A percentile compares a stretch with the other conserved stretches of the same genome.
Evolutionary conservation across 352 stramenopile genomes (phyloP).

Genomic region (Phytopythium litorale): DNA sequence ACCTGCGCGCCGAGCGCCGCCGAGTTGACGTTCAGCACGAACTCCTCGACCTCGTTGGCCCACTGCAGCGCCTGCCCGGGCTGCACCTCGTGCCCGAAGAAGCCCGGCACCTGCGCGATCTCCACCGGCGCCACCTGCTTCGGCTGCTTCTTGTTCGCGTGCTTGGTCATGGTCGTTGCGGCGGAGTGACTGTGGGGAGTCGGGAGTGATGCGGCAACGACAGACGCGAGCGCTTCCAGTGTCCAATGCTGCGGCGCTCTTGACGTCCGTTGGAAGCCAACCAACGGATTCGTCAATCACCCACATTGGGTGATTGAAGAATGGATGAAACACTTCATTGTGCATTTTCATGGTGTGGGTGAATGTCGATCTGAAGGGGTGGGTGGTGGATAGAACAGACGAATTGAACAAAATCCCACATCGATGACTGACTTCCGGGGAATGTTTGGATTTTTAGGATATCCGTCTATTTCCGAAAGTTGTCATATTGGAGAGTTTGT

Average conservation of each 20-base stretch:
- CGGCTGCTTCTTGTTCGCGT: conserved; percentile 9
- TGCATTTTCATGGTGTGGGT: neutral
- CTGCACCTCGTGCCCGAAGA: conserved; percentile 73
- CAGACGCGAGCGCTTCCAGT: too few species aligned
- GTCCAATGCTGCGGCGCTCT: neutral
- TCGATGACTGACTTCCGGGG: too few species aligned
- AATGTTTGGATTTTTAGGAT: too few species aligned
- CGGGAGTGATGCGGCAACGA: too few species aligned
- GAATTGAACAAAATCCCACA: too few species aligned
- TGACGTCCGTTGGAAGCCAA: conserved; percentile 3
- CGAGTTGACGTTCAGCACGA: conserved; percentile 73
- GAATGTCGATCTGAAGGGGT: neutral
- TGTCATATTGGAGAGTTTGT: too few species aligned
- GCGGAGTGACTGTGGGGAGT: too few species aligned
- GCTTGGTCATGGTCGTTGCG: conserved; percentile 11
- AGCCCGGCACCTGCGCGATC: conserved; percentile 60
- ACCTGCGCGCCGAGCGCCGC: conserved; percentile 60
- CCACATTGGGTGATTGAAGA: neutral
- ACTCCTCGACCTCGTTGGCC: conserved; percentile 70
- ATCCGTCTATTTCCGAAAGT: too few species aligned
- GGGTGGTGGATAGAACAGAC: too few species aligned
- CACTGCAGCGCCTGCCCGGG: conserved; percentile 63
- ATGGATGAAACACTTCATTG: neutral
- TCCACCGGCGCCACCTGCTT: conserved; percentile 12
- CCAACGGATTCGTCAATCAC: neutral